Percentiles rank a stretch among this genome's conserved stretches.
phyloP scores from a whole-genome alignment of 441 rosid genomes.

The Bocquillonia castaneifolia region DNA sequence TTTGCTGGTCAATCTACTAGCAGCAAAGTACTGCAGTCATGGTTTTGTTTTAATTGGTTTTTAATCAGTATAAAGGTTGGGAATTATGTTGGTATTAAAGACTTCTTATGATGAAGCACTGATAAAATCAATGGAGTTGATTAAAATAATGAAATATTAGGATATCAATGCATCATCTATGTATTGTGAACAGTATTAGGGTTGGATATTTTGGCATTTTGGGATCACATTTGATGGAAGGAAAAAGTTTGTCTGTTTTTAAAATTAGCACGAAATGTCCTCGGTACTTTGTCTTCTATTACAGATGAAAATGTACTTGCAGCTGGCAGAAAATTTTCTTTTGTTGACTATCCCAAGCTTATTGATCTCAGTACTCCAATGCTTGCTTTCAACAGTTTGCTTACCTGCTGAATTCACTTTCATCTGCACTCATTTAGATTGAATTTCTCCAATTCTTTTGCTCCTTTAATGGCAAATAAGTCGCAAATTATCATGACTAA shows the following conservation, averaged over 20 bases:
- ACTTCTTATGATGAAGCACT: no score
- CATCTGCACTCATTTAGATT: not conserved
- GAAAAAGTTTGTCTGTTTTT: no score
- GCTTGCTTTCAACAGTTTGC: not conserved
- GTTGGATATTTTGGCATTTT: not conserved
- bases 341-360: not conserved
- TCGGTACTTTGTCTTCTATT: not conserved
- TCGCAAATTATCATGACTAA: no score
- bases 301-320: not conserved
- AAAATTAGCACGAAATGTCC: no score
- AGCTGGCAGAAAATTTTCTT: not conserved
- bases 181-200: not conserved
- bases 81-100: no score
- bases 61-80: no score
- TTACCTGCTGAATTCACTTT: conserved; percentile 1
- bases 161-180: not conserved
- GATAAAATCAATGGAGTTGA: conserved; percentile 9
- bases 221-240: no score
- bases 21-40: no score
- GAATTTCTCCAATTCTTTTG: no score
- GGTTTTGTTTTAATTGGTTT: no score
- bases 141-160: not conserved
- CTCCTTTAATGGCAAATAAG: no score
- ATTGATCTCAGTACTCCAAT: not conserved
- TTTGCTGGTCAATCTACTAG: no score